Conservation (phyloP, 139 green algal species). For the Yamagishiella unicocca region DNA sequence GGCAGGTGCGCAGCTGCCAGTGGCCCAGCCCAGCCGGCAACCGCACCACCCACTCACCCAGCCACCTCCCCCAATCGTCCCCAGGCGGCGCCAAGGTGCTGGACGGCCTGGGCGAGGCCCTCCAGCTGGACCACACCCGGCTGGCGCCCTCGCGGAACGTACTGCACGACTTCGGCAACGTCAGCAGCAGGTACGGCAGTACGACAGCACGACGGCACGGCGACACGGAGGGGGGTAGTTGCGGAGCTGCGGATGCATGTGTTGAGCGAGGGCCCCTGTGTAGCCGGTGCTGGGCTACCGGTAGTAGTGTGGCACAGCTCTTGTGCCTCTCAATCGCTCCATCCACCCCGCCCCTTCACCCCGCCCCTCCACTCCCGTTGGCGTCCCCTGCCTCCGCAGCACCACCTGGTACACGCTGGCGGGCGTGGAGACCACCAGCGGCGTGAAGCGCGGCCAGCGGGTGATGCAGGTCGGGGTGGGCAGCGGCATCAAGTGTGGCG, state of each 20-base stretch:
- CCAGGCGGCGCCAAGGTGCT: constrained; percentile 53
- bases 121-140: constrained; percentile 56
- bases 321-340: not conserved
- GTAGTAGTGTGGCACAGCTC: not conserved
- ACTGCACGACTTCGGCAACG: constrained; percentile 47
- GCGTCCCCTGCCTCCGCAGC: not conserved
- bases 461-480: constrained; percentile 67
- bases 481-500: constrained; percentile 69
- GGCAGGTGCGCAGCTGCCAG: too few relatives aligned
- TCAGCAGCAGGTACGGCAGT: constrained; percentile 34
- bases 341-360: not conserved
- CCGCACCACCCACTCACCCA: not conserved
- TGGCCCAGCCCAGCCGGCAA: too few relatives aligned
- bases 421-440: constrained; percentile 59
- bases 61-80: not conserved
- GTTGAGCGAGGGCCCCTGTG: not conserved
- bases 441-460: constrained; percentile 57
- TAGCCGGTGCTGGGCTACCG: not conserved
- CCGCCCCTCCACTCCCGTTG: not conserved
- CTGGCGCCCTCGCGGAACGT: constrained; percentile 63
- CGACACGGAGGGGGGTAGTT: not conserved
- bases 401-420: constrained; percentile 77
- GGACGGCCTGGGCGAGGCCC: constrained; percentile 71
- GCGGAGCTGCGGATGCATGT: not conserved
- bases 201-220: not conserved